phyloP scores from a whole-genome alignment of 805 yeast species.

The Kluyveromyces aestuarii region DNA sequence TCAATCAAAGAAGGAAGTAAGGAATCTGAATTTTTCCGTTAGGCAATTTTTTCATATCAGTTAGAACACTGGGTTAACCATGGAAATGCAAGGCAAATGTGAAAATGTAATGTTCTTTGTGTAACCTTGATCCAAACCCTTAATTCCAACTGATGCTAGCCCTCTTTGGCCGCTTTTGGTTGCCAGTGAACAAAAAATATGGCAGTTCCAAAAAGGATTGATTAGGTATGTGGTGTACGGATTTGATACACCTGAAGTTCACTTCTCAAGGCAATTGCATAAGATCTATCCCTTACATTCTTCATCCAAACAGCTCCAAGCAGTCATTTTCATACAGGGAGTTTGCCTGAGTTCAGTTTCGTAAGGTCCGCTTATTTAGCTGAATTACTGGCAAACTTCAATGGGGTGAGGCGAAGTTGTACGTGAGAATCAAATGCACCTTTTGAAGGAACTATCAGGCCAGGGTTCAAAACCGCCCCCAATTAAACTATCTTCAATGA shows the following conservation, averaged over 20 bases:
- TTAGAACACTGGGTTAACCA: conserved; percentile 1
- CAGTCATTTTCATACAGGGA: not conserved
- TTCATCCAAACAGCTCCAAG: no score
- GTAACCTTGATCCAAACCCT: conserved; percentile 2
- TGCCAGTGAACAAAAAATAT: not conserved
- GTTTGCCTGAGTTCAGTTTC: not conserved
- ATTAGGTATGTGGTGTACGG: conserved; percentile 5
- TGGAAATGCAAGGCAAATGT: not conserved
- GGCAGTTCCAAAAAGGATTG: conserved; percentile 1
- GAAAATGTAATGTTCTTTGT: not conserved
- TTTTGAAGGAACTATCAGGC: not conserved
- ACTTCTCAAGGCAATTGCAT: not conserved
- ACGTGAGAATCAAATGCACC: no score
- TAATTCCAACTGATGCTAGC: not conserved
- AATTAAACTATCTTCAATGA: not conserved
- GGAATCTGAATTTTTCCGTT: not conserved
- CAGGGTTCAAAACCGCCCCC: not conserved
- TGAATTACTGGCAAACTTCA: no score
- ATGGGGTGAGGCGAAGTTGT: no score
- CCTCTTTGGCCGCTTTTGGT: not conserved
- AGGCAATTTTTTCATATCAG: not conserved
- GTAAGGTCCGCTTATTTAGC: not conserved
- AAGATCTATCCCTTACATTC: no score
- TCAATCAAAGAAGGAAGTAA: not conserved
- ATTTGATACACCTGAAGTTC: not conserved